Percentiles rank a stretch among this genome's conserved stretches.
Conservation (phyloP, 2,329 filamentous ascomycete species). For the Sphaerulina populicola region DNA sequence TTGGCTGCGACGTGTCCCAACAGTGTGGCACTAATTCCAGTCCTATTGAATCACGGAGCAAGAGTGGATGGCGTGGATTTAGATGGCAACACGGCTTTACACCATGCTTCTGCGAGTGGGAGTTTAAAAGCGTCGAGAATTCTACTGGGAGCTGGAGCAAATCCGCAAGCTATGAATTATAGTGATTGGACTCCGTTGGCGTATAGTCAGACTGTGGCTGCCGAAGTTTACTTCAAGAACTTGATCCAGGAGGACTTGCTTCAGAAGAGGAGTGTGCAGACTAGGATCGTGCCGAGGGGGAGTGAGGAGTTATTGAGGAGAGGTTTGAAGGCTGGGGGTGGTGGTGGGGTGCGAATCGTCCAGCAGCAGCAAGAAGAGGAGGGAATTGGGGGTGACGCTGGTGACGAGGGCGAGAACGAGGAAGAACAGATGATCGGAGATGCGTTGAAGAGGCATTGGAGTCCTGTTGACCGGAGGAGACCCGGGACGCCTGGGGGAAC, state of each 20-base stretch:
- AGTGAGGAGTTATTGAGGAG: conserved; percentile 27
- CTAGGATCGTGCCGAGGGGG: conserved; percentile 21
- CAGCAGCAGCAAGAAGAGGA: conserved; percentile 15
- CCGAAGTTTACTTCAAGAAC: conserved; percentile 74
- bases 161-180: conserved; percentile 61
- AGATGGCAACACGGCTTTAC: conserved; percentile 76
- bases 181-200: conserved; percentile 77
- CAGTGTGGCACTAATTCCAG: conserved; percentile 38
- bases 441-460: conserved; percentile 29
- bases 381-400: not conserved
- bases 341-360: conserved; percentile 26
- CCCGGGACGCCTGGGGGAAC: conserved; percentile 23
- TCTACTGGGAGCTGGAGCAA: conserved; percentile 68
- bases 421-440: conserved; percentile 26
- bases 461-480: conserved; percentile 26
- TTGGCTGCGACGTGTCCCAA: conserved; percentile 28
- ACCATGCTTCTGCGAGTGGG: conserved; percentile 76
- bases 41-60: conserved; percentile 32
- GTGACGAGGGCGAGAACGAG: conserved; percentile 12
- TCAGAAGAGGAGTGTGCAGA: conserved; percentile 37
- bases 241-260: conserved; percentile 64
- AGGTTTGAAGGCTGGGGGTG: conserved; percentile 15
- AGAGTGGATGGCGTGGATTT: conserved; percentile 43
- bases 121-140: conserved; percentile 69
- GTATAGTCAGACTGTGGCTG: conserved; percentile 73